Evolutionary conservation across 2,329 filamentous ascomycete genomes (phyloP), one percentile per base, ranked within the genome.

Genomic region (Ceratocystis eucalypticola): DNA sequence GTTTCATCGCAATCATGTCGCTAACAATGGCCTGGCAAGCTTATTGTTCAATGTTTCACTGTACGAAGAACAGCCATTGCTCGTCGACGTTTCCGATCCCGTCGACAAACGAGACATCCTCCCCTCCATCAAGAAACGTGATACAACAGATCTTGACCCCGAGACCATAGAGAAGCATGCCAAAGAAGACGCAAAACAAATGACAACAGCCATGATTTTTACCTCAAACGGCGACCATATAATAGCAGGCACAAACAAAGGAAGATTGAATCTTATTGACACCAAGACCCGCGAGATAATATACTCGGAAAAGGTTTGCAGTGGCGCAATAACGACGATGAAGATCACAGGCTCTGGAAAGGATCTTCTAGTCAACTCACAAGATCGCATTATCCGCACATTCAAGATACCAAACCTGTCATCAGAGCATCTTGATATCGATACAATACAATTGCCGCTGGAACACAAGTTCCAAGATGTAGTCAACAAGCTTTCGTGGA

Each of bases 401-500:
- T 88, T 99, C 70, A 85, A 91, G 69, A 82, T 99, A 70, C 94
- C 95, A 0, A 89, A 96, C 72, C 81, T 88, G 48, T 81, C 83
- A 10, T 80, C 79, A 1, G 78, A 82, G 15, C 83, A 88, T 71
- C 81, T 96, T 55, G 89, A 96, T 70, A 84, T 88, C 22, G 88
- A 95, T 71, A 93, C 88, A 33, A 88, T 99, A 72, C 88, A 93
- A 71, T 80, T 99, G 50, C 89, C 94, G 50, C 84, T 96, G 12
- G 93, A 99, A 76, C 94, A 99, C 78, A 97, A 96, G 74, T 99
- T 97, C 72, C 92, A 97, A 75, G 95, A 99, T 73, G 88, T 97
- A 3, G 94, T 99, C 63, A 97, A 99, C 73, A 86, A 89, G 57
- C 78, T 97, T 12, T 91, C 89, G 5, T 99, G 94, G 94, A 99